Base-by-base conservation (phyloP, 257 asterid genomes). In the Capsicum baccatum region DNA sequence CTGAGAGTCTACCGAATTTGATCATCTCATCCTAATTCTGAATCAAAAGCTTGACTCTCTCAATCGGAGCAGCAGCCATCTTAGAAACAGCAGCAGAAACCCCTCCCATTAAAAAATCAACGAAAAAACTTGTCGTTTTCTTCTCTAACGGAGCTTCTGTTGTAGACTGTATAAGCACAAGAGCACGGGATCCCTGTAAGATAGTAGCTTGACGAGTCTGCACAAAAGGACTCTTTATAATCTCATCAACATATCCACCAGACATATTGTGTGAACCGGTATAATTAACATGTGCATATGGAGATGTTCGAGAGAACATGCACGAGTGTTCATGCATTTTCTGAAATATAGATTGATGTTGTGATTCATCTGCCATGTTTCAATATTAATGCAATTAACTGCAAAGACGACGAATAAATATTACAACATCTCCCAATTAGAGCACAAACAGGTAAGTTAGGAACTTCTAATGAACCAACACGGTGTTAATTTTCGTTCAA, bases 21-120 rank as follows among this genome's bases (percentile, higher is more conserved):
- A 87, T 81, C 85, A 84, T 81, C 82, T 84, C 87, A 3, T 85
- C 89, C 82, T 87, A 87, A 81, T 84, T 87, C 54, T 87, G 87
- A 56, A 87, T 85, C 83, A 79, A 55, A 19, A 86, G 84, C 68
- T 86, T 86, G 42, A 83, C 83, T 60, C 88, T 86, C 76, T 74
- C 84, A 56, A 86, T 57, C 19, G 83, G 86, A 0, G 84, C 88
- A 66, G 83, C 84, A 58, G 58, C 79, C 3, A 79, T 59, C 42
- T 71, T 71, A 42, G 82, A 44, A 47, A 79, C 86, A 13, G 87
- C 83, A 81, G 86, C 88, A 83, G 88, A 86, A 79, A 86, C 86
- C 6, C 88, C 88, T 83, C 88, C 88, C 88, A 86, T 86, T 59
- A 86, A 71, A 83, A 86, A 79, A 79, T 86, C 86, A 5, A 78